Conservation (phyloP, 345 rosid genomes). For the Linum usitatissimum region DNA sequence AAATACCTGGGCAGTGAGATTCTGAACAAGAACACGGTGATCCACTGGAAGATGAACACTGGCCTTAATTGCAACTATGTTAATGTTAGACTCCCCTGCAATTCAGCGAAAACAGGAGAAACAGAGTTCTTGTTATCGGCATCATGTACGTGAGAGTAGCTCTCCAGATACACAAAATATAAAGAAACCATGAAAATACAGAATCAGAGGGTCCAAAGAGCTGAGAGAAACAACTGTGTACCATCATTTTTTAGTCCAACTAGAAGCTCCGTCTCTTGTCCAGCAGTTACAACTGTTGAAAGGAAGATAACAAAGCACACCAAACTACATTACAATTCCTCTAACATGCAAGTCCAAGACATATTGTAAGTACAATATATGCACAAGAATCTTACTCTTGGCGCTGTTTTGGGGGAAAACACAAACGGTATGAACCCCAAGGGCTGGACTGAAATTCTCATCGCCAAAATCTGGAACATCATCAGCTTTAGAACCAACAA, state of each 20-base stretch:
- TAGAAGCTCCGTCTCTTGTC: slow-evolving; percentile 66
- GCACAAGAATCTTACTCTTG: slow-evolving; percentile 29
- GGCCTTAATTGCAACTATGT: slow-evolving; percentile 58
- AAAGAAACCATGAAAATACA: slow-evolving; percentile 2
- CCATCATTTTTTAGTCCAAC: slow-evolving; percentile 89
- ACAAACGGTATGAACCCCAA: slow-evolving; percentile 51
- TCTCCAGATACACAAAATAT: not conserved
- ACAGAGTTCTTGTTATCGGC: not conserved
- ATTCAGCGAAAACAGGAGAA: slow-evolving; percentile 7
- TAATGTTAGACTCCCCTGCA: slow-evolving; percentile 50
- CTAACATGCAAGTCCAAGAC: not conserved
- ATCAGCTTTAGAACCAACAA: slow-evolving; percentile 41
- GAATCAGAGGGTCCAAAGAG: not conserved
- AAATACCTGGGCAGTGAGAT: slow-evolving; percentile 74
- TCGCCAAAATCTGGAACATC: slow-evolving; percentile 47
- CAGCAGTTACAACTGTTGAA: slow-evolving; percentile 60
- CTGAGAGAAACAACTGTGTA: slow-evolving; percentile 17
- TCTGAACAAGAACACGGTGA: slow-evolving; percentile 60
- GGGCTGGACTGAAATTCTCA: slow-evolving; percentile 43
- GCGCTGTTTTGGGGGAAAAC: slow-evolving; percentile 76
- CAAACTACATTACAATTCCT: not conserved
- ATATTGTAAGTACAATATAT: no score
- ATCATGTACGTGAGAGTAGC: no score
- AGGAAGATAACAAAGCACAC: not conserved
- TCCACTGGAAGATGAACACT: slow-evolving; percentile 75